Base-by-base conservation (phyloP, 2,329 filamentous ascomycete genomes). In the Epichloe sp. region DNA sequence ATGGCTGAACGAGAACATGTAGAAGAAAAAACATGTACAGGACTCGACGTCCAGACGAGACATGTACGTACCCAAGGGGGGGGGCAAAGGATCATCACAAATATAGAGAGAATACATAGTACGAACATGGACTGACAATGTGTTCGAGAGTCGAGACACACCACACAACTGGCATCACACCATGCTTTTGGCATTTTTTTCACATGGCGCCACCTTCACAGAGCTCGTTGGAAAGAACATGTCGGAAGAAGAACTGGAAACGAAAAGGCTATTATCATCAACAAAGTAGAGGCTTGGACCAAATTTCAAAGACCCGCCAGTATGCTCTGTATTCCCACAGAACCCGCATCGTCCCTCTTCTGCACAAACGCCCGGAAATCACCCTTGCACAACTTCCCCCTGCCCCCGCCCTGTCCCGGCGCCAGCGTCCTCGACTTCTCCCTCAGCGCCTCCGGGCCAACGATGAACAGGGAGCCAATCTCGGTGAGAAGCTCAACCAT, bases 391-490 rank as follows among this genome's bases (percentile, higher is more conserved):
- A 80, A 67, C 65, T 76, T 81, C 62, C 74, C 79, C 79, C 73
- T 73, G 35, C 62, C 69, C 37, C 65, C 68, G 48, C 61, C 65
- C 52, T 58, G 66, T 48, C 61, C 72, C 52, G 65, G 66, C 55
- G 63, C 73, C 53, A 85, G 67, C 53, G 78, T 80, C 52, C 84
- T 73, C 49, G 82, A 77, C 59, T 85, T 77, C 68, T 90, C 86
- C 47, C 80, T 74, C 54, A 90, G 70, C 37, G 86, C 86, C 66
- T 90, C 86, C 11, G 84, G 80, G 2, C 88, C 88, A 61, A 98
- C 88, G 56, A 98, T 95, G 65, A 98, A 98, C 49, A 98, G 71
- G 62, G 90, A 96, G 11, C 90, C 91, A 53, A 98, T 88, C 72
- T 98, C 93, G 26, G 88, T 84, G 54, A 98, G 70, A 44, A 95